phyloP scores from a whole-genome alignment of 1,284 basidiomycete genomes.

The Cystobasidium slooffiae region DNA sequence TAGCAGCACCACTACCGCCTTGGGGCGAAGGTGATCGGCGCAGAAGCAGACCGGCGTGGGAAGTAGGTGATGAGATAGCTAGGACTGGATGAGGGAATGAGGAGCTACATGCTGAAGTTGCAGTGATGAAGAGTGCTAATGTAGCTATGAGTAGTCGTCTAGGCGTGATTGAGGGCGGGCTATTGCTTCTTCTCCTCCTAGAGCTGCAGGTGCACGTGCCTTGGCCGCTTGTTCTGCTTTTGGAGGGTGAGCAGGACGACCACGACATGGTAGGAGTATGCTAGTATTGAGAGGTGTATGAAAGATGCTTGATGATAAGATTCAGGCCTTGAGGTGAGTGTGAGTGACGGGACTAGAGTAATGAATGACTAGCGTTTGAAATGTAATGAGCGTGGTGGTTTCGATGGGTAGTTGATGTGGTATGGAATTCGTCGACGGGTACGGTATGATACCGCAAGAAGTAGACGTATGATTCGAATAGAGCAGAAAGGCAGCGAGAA shows the following conservation, averaged over 20 bases:
- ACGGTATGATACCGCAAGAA: too few relatives aligned
- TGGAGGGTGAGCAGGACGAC: background rate
- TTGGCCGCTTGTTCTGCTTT: background rate
- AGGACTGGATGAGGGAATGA: background rate
- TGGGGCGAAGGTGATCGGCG: conserved; percentile 17
- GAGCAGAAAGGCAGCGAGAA: too few relatives aligned
- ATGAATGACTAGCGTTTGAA: too few relatives aligned
- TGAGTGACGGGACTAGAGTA: too few relatives aligned
- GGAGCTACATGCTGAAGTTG: conserved; percentile 5
- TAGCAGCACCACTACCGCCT: background rate
- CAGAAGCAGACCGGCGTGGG: conserved; percentile 1
- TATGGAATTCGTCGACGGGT: too few relatives aligned
- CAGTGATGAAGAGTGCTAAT: background rate
- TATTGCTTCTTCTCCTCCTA: background rate
- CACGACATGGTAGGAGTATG: too few relatives aligned
- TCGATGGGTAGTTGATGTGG: too few relatives aligned
- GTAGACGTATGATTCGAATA: too few relatives aligned
- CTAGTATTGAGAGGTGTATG: too few relatives aligned
- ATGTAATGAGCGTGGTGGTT: too few relatives aligned
- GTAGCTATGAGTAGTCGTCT: background rate
- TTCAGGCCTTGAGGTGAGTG: too few relatives aligned
- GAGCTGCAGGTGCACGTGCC: conserved; percentile 15
- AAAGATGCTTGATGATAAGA: too few relatives aligned
- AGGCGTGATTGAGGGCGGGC: background rate
- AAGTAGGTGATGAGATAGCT: background rate